A percentile compares a stretch with the other conserved stretches of the same genome.
Evolutionary conservation across 441 rosid species (phyloP).

Genomic region (Adansonia grandidieri): DNA sequence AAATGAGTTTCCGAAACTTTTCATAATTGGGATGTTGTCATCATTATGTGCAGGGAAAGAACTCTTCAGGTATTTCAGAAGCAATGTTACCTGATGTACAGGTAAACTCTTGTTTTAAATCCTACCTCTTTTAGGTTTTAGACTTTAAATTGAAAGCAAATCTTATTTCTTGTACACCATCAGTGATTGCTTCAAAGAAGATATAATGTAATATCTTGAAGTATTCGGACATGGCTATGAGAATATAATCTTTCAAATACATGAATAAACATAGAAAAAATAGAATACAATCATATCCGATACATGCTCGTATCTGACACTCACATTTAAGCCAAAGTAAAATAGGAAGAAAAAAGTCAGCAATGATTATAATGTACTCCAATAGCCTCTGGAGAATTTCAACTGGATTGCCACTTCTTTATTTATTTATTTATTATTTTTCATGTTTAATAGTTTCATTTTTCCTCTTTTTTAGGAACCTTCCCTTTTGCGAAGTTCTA

Average conservation of each 20-base stretch:
- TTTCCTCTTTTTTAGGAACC: slow-evolving; percentile 25
- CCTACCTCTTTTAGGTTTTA: not conserved
- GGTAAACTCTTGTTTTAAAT: slow-evolving; percentile 24
- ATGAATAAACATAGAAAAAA: too few relatives aligned
- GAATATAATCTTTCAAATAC: too few relatives aligned
- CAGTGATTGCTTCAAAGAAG: not conserved
- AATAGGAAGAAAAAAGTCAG: not conserved
- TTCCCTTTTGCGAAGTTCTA: not conserved
- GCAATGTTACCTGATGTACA: slow-evolving; percentile 18
- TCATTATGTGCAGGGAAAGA: slow-evolving; percentile 33
- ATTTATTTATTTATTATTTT: not conserved
- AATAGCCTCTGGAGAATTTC: not conserved
- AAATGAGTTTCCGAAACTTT: slow-evolving; percentile 2
- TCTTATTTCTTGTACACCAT: not conserved
- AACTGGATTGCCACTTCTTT: not conserved
- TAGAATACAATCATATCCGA: too few relatives aligned
- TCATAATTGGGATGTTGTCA: not conserved
- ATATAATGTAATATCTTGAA: not conserved
- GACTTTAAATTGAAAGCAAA: not conserved
- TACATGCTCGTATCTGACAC: too few relatives aligned
- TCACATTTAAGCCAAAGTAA: too few relatives aligned
- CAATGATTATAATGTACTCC: not conserved
- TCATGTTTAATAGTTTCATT: not conserved
- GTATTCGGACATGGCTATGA: too few relatives aligned
- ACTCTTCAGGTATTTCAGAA: slow-evolving; percentile 27